A percentile compares a stretch with the other conserved stretches of the same genome.
Conservation (phyloP, 2,329 filamentous ascomycete species). For the Fusarium pseudoanthophilum region DNA sequence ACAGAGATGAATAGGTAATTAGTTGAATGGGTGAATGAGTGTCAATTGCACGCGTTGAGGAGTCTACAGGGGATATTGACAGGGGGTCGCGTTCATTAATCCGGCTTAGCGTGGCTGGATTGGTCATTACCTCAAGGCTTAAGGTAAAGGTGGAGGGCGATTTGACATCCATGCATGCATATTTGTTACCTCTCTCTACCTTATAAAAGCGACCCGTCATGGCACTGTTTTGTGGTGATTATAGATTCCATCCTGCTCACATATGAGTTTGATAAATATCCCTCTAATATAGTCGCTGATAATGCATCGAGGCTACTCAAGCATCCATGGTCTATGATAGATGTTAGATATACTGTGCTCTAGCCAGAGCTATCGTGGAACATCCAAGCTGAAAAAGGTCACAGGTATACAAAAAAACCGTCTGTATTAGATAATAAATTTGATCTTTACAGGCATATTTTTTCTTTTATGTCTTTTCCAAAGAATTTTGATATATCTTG, state of each 20-base stretch:
- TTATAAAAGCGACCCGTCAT: not conserved
- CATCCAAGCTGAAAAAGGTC: not conserved
- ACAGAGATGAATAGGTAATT: conserved; percentile 23
- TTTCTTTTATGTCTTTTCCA: not conserved
- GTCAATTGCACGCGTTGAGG: conserved; percentile 37
- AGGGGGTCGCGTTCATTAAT: conserved; percentile 34
- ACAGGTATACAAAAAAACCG: not conserved
- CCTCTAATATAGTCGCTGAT: not conserved
- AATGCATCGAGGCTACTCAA: not conserved
- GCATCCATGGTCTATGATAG: not conserved
- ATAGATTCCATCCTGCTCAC: not conserved
- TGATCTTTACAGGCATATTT: not conserved
- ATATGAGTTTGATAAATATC: not conserved
- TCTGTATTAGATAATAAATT: not conserved
- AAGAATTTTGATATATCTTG: not conserved
- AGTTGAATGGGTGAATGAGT: conserved; percentile 31
- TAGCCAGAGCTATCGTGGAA: not conserved
- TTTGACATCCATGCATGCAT: not conserved
- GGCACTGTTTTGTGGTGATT: not conserved
- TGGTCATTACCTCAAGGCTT: not conserved
- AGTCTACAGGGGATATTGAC: conserved; percentile 34
- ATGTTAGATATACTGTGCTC: not conserved
- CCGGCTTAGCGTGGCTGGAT: conserved; percentile 25
- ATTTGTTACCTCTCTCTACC: not conserved
- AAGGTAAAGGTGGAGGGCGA: not conserved